These are phyloP conservation scores for Mycena crocata DNA, from an alignment of 768 basidiomycete species.

Conservation along the genomic window DNA sequence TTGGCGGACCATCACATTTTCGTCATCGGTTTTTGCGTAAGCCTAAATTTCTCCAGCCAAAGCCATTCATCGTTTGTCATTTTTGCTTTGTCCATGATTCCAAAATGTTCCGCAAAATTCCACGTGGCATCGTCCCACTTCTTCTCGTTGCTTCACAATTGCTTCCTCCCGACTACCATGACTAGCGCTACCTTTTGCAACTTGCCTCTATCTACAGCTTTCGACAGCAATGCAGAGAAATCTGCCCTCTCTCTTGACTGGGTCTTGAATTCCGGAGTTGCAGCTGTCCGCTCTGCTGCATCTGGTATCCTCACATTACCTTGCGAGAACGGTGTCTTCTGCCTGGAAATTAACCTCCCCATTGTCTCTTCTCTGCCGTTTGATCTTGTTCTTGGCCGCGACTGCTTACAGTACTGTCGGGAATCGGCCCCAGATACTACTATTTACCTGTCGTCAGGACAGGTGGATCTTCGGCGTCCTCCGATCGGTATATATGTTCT, in stretches of 20 bases:
- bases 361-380: neutral
- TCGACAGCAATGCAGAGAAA: neutral
- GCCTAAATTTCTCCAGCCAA: too few species aligned
- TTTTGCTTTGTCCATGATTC: neutral
- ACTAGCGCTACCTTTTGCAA: neutral
- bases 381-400: constrained; percentile 20
- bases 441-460: neutral
- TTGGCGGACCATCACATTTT: constrained; percentile 14
- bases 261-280: neutral
- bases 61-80: neutral
- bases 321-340: neutral
- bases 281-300: neutral
- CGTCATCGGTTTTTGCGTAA: neutral
- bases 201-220: neutral
- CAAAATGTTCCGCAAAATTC: neutral
- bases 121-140: neutral
- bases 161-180: neutral
- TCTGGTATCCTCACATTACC: neutral
- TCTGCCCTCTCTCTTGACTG: constrained; percentile 3
- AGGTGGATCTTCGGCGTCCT: neutral
- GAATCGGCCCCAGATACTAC: neutral
- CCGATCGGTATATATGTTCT: neutral
- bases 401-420: constrained; percentile 15
- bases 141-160: too few species aligned
- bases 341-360: neutral